These are phyloP conservation scores for Termitomyces sp. DNA, from an alignment of 768 basidiomycete genomes.

Conservation along the genomic window DNA sequence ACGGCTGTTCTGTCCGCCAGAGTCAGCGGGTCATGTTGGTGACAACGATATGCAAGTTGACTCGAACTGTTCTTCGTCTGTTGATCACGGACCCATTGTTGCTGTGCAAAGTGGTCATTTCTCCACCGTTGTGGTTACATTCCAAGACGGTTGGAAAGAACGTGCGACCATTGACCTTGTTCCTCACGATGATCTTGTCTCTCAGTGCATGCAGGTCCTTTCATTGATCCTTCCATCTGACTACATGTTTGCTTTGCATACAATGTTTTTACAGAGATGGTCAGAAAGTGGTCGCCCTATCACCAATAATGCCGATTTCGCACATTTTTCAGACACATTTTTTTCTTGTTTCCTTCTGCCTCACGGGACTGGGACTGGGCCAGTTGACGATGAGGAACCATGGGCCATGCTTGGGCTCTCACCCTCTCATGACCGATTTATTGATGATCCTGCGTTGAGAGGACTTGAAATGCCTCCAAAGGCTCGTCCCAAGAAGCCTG, in stretches of 20 bases:
- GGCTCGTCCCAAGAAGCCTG: conserved; percentile 14
- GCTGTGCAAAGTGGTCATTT: conserved; percentile 42
- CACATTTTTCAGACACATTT: conserved; percentile 49
- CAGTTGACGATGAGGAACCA: conserved; percentile 16
- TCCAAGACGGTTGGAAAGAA: conserved; percentile 41
- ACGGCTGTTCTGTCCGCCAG: conserved; percentile 18
- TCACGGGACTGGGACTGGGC: conserved; percentile 14
- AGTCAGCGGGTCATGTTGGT: conserved; percentile 3
- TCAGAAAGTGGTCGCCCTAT: conserved; percentile 35
- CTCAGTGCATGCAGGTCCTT: conserved; percentile 55
- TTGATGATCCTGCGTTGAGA: conserved; percentile 55
- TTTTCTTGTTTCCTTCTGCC: conserved; percentile 38
- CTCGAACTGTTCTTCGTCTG: conserved; percentile 5
- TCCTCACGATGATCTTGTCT: conserved; percentile 51
- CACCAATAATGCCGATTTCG: conserved; percentile 47
- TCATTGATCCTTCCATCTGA: conserved; percentile 55
- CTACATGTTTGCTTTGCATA: conserved; percentile 50
- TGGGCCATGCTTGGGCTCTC: conserved; percentile 48
- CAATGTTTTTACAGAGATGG: conserved; percentile 55
- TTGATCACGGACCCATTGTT: conserved; percentile 31
- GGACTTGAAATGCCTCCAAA: conserved; percentile 29
- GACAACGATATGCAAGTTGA: conserved; percentile 19
- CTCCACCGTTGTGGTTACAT: conserved; percentile 48
- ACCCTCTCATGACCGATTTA: conserved; percentile 39
- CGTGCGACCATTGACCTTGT: conserved; percentile 50